A percentile compares a stretch with the other conserved stretches of the same genome.
These are phyloP conservation scores for Copromyces sp. DNA, from an alignment of 495 filamentous ascomycete species.

Conservation along the genomic window DNA sequence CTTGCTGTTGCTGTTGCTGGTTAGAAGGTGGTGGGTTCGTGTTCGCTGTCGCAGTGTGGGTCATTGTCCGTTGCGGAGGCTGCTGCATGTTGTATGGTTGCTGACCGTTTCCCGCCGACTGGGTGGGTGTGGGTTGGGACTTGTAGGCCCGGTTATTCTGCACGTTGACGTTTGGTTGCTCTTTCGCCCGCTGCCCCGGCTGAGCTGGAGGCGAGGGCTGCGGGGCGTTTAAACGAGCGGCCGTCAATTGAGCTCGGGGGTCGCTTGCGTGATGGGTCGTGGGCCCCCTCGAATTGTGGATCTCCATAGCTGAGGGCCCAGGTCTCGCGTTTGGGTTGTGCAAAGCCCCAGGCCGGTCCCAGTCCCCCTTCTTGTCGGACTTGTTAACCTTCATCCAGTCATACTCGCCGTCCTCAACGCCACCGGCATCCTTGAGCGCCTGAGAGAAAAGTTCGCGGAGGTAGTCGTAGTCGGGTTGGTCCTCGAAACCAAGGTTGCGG, in stretches of 20 bases:
- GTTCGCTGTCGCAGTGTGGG: slow-evolving; percentile 43
- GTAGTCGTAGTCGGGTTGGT: slow-evolving; percentile 97
- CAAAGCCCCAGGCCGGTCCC: slow-evolving; percentile 48
- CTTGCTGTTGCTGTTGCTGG: slow-evolving; percentile 36
- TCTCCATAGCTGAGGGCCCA: slow-evolving; percentile 66
- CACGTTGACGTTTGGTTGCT: slow-evolving; percentile 66
- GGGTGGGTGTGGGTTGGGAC: not conserved
- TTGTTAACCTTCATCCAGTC: slow-evolving; percentile 99
- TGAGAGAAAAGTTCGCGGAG: slow-evolving; percentile 93
- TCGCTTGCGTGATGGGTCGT: slow-evolving; percentile 48
- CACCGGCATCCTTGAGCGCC: slow-evolving; percentile 87
- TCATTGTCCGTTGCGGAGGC: slow-evolving; percentile 53
- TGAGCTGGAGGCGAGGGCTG: slow-evolving; percentile 73
- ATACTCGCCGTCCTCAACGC: slow-evolving; percentile 97
- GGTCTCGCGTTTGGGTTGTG: slow-evolving; percentile 64
- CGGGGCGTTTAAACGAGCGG: slow-evolving; percentile 94
- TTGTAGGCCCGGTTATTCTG: not conserved
- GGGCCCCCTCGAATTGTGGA: slow-evolving; percentile 52
- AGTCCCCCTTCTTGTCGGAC: slow-evolving; percentile 84
- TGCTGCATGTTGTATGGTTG: slow-evolving; percentile 60
- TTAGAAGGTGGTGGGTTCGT: slow-evolving; percentile 28
- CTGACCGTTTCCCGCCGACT: not conserved
- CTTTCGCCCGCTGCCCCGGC: slow-evolving; percentile 69
- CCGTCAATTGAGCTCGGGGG: slow-evolving; percentile 52
- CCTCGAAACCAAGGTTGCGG: slow-evolving; percentile 95